Base-by-base conservation (phyloP, 305 asterid genomes). In the Rubia tinctorum region DNA sequence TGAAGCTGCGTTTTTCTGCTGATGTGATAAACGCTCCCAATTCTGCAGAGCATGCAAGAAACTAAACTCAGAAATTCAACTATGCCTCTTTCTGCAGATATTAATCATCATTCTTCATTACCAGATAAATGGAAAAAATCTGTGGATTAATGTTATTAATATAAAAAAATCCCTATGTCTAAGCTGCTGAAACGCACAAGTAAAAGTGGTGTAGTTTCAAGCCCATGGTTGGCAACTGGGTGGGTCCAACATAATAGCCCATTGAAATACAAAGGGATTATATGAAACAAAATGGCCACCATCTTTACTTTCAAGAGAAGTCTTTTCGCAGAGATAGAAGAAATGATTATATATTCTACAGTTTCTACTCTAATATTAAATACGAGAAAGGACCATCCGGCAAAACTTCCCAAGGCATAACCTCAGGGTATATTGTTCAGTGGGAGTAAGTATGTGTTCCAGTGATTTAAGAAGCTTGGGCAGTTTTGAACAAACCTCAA, bases 1-100 rank as follows among this genome's bases (percentile, higher is more conserved):
- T 75, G 99, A 95, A 82, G 95, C 93, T 77, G 98, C 97, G 65
- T 92, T 95, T 81, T 89, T 95, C 79, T 92, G 88, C 85, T 90
- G 99, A 85, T 81, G 76, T 43, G 99, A 95, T 78, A 92, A 79
- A 75, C 96, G 97, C 68, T 89, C 97, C 99, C 99, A 95, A 47
- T 88, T 88, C 99, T 95, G 88, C 68, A 79, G 77, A 78, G 55
- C 75, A 56, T 61, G 55, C 61, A 73, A 83, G 60, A 51, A 68
- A 42, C 47, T 47, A 8, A 51, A 30, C 53, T 34, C 55, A 68
- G 40, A 27, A 40, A n/a, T 18, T 43, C 59, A 20, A 22, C 45
- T 34, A 37, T 2, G 42, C 18, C 22, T 30, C 44, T 42, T 53
- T 2, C 59, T 53, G 65, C 65, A 70, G 60, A 51, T 51, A 4